These are phyloP conservation scores for Ballota nigra DNA, from an alignment of 257 asterid species.

Conservation along the genomic window DNA sequence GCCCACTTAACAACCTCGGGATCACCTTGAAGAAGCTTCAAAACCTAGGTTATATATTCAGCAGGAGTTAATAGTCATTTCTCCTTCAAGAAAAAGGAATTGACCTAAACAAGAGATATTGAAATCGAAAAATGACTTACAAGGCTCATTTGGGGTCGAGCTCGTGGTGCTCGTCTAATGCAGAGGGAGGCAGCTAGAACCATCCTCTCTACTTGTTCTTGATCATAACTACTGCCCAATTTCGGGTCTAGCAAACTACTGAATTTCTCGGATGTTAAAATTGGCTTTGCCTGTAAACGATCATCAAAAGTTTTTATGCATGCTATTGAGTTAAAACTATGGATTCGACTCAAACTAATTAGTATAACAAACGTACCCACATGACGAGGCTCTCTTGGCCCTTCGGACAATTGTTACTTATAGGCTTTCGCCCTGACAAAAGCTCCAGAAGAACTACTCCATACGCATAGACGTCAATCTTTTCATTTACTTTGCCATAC, in stretches of 20 bases:
- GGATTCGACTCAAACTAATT: not conserved
- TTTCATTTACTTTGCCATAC: slow-evolving; percentile 92
- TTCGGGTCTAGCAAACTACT: slow-evolving; percentile 60
- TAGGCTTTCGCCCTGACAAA: slow-evolving; percentile 90
- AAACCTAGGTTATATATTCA: slow-evolving; percentile 33
- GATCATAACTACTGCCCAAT: slow-evolving; percentile 53
- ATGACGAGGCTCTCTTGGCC: slow-evolving; percentile 97
- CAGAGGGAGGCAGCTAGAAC: slow-evolving; percentile 87
- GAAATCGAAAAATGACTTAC: slow-evolving; percentile 43
- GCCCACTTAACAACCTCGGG: slow-evolving; percentile 67
- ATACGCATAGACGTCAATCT: slow-evolving; percentile 89
- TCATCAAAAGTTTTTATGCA: not conserved
- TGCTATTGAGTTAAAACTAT: not conserved
- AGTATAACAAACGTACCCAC: slow-evolving; percentile 69
- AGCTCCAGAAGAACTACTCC: slow-evolving; percentile 99
- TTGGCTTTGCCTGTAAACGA: slow-evolving; percentile 74
- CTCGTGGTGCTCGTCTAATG: slow-evolving; percentile 78
- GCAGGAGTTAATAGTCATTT: not conserved
- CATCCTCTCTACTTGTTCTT: slow-evolving; percentile 75
- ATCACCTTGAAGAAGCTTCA: slow-evolving; percentile 86
- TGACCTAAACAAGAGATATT: not conserved
- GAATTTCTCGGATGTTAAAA: slow-evolving; percentile 57
- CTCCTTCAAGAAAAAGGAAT: not conserved
- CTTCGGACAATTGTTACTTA: slow-evolving; percentile 70
- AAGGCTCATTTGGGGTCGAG: slow-evolving; percentile 85